Evolutionary conservation across 2,329 filamentous ascomycete genomes (phyloP).

Genomic region (Fusarium oxysporum): DNA sequence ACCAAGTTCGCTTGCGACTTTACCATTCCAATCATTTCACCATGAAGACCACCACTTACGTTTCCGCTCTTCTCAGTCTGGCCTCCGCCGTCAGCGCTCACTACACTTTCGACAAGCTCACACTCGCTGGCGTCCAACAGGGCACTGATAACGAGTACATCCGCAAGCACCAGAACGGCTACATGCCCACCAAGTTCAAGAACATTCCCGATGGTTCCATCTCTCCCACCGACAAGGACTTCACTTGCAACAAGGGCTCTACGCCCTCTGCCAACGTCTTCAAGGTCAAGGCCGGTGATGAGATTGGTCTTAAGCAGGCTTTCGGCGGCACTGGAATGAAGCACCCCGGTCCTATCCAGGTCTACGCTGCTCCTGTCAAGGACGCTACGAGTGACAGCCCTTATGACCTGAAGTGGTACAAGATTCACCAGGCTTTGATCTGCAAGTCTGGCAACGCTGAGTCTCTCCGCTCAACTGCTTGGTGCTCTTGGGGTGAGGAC

Average conservation of each 20-base stretch:
- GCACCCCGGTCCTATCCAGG: slow-evolving; percentile 18
- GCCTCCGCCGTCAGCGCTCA: slow-evolving; percentile 20
- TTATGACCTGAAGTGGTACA: slow-evolving; percentile 14
- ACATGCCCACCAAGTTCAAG: slow-evolving; percentile 28
- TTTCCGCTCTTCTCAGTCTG: slow-evolving; percentile 16
- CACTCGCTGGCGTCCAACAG: neutral
- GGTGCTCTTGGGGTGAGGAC: slow-evolving; percentile 20
- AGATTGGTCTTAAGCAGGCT: slow-evolving; percentile 22
- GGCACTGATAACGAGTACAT: slow-evolving; percentile 13
- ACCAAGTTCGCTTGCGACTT: slow-evolving; percentile 16
- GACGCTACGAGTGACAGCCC: neutral
- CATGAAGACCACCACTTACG: slow-evolving; percentile 20
- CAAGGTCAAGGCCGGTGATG: slow-evolving; percentile 23
- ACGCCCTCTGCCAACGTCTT: neutral
- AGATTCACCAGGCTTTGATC: slow-evolving; percentile 20
- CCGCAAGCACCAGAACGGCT: slow-evolving; percentile 23
- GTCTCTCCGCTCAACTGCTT: slow-evolving; percentile 15
- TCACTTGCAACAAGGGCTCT: slow-evolving; percentile 20
- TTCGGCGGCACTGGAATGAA: slow-evolving; percentile 18
- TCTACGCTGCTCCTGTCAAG: slow-evolving; percentile 10
- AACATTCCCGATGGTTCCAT: slow-evolving; percentile 4
- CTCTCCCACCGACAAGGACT: slow-evolving; percentile 21
- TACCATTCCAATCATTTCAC: slow-evolving; percentile 2
- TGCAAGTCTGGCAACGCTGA: slow-evolving; percentile 9
- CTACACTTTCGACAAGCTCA: slow-evolving; percentile 27